These are phyloP conservation scores for Conoideocrella luteorostrata DNA, from an alignment of 2,329 filamentous ascomycete genomes.

Conservation along the genomic window DNA sequence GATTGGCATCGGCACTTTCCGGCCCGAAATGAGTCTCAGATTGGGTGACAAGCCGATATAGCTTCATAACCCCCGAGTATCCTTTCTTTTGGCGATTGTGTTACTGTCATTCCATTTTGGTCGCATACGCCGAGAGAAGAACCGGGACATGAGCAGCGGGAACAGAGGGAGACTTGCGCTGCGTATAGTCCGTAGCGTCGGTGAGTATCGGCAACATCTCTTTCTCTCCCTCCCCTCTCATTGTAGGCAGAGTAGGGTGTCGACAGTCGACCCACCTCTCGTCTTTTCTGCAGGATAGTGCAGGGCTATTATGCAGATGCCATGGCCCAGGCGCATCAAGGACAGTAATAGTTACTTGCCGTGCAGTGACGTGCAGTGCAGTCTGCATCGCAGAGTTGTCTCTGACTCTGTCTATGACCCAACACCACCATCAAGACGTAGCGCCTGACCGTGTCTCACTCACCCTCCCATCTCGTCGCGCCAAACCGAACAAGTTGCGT, in stretches of 20 bases:
- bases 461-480: slow-evolving; percentile 4
- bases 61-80: not conserved
- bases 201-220: not conserved
- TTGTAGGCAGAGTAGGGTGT: no score
- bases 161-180: not conserved
- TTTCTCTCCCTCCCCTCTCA: not conserved
- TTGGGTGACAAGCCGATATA: not conserved
- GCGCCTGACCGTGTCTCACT: slow-evolving; percentile 9
- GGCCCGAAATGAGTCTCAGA: not conserved
- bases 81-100: not conserved
- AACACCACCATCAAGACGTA: slow-evolving; percentile 5
- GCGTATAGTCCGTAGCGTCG: not conserved
- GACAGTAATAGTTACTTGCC: not conserved
- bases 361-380: slow-evolving; percentile 9
- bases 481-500: slow-evolving; percentile 1
- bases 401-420: not conserved
- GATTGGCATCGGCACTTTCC: not conserved
- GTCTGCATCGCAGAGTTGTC: slow-evolving; percentile 5
- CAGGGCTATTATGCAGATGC: not conserved
- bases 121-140: not conserved
- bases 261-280: not conserved
- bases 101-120: not conserved
- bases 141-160: not conserved
- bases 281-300: slow-evolving; percentile 3
- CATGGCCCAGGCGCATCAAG: not conserved